A percentile compares a stretch with the other conserved stretches of the same genome.
phyloP scores from a whole-genome alignment of 208 protist species.

The Naegleria gruberi region DNA sequence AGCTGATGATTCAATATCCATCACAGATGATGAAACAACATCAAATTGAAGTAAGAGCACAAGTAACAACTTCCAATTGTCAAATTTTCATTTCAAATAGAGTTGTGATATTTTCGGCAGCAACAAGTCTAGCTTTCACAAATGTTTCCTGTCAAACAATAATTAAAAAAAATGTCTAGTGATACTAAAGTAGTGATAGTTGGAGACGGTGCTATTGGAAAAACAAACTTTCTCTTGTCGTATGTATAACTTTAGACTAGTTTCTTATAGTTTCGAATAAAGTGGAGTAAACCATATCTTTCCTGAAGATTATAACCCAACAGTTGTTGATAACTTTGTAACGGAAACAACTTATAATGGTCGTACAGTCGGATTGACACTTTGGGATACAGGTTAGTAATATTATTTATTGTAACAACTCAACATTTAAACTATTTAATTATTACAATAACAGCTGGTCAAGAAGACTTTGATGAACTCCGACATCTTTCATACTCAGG shows the following conservation, averaged over 20 bases:
- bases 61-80: too few species aligned
- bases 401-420: background rate
- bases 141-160: too few species aligned
- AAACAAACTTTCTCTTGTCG: slow-evolving; percentile 5
- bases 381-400: slow-evolving; percentile 16
- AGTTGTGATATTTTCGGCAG: too few species aligned
- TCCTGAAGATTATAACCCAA: slow-evolving; percentile 21
- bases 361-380: background rate
- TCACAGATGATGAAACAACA: too few species aligned
- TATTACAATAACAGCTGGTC: slow-evolving; percentile 29
- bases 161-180: background rate
- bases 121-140: too few species aligned
- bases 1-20: too few species aligned
- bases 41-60: too few species aligned
- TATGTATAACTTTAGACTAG: background rate
- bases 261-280: background rate
- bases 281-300: slow-evolving; percentile 10
- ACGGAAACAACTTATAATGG: background rate
- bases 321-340: slow-evolving; percentile 19
- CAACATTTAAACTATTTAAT: too few species aligned
- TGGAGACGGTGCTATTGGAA: slow-evolving; percentile 25
- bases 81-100: too few species aligned
- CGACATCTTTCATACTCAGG: slow-evolving; percentile 68
- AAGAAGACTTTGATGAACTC: slow-evolving; percentile 73
- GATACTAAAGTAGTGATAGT: slow-evolving; percentile 28